These are phyloP conservation scores for Diddensiella transvaalensis DNA, from an alignment of 805 yeast genomes.

Conservation along the genomic window DNA sequence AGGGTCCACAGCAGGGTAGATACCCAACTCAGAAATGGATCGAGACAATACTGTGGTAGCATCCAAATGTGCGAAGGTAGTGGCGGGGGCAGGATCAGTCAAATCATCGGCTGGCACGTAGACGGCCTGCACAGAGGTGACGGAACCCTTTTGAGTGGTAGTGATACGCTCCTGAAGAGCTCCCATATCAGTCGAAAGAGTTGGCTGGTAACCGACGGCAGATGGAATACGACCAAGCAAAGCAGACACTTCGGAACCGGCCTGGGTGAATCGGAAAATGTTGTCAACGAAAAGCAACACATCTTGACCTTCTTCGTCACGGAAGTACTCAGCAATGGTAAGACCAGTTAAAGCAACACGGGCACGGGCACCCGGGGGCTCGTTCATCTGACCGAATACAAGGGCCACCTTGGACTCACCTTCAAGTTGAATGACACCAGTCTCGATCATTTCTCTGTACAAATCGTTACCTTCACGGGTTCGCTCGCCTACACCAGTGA, in stretches of 20 bases:
- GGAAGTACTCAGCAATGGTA: conserved; percentile 99
- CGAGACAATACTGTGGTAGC: conserved; percentile 99
- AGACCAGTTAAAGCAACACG: conserved; percentile 99
- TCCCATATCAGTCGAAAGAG: conserved; percentile 99
- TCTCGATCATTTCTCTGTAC: conserved; percentile 99
- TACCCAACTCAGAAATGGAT: conserved; percentile 99
- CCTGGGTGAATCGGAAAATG: conserved; percentile 99
- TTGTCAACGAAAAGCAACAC: conserved; percentile 98
- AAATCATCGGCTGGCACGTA: conserved; percentile 99
- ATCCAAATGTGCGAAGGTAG: conserved; percentile 99
- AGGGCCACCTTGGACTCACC: conserved; percentile 99
- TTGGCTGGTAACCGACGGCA: conserved; percentile 99
- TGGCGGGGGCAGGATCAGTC: conserved; percentile 99
- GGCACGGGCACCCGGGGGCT: conserved; percentile 99
- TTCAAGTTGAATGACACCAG: conserved; percentile 99
- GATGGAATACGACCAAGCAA: conserved; percentile 99
- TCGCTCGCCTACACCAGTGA: conserved; percentile 99
- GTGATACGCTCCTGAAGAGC: conserved; percentile 99
- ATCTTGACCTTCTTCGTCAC: conserved; percentile 99
- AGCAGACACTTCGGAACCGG: conserved; percentile 99
- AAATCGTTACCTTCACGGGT: conserved; percentile 99
- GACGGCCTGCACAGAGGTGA: conserved; percentile 99
- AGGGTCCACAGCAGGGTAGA: conserved; percentile 99
- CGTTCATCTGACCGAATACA: conserved; percentile 99
- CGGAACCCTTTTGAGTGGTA: conserved; percentile 99